These are phyloP conservation scores for Aspergillus neotritici DNA, from an alignment of 2,329 filamentous ascomycete species.

Conservation along the genomic window DNA sequence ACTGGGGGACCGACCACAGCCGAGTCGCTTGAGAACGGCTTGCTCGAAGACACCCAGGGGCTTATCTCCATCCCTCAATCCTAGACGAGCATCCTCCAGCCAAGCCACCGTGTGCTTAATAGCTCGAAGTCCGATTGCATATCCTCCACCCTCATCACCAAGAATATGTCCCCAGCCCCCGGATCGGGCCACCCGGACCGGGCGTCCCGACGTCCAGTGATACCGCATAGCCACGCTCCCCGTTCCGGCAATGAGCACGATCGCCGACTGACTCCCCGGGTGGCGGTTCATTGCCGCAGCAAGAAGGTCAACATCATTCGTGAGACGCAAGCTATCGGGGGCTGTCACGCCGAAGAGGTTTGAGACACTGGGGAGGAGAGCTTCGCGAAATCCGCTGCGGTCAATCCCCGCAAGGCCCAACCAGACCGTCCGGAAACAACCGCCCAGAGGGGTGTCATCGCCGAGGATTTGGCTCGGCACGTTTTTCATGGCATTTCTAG, in stretches of 20 bases:
- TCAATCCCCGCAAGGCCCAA: constrained; percentile 40
- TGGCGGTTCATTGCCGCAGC: constrained; percentile 20
- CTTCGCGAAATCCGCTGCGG: constrained; percentile 24
- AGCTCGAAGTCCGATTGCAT: constrained; percentile 36
- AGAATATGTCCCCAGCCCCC: constrained; percentile 44
- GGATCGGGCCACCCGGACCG: constrained; percentile 25
- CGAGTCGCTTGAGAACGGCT: constrained; percentile 12
- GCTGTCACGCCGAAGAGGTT: constrained; percentile 22
- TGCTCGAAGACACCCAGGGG: constrained; percentile 7
- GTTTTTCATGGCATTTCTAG: constrained; percentile 12
- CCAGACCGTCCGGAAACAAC: constrained; percentile 32
- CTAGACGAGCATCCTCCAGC: constrained; percentile 23
- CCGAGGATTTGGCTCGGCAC: background rate
- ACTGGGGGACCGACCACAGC: background rate
- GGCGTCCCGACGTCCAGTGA: constrained; percentile 7
- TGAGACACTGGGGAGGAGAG: constrained; percentile 24
- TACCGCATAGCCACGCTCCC: constrained; percentile 42
- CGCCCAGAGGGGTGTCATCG: constrained; percentile 2
- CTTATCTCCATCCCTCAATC: background rate
- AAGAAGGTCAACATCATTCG: constrained; percentile 40
- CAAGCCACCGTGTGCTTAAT: constrained; percentile 29
- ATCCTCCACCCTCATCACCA: constrained; percentile 43
- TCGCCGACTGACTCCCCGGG: constrained; percentile 13
- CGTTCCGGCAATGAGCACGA: constrained; percentile 42
- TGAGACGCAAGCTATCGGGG: constrained; percentile 24